Evolutionary conservation across 208 protist genomes (phyloP).

Genomic region (Trichomonas gallinae): DNA sequence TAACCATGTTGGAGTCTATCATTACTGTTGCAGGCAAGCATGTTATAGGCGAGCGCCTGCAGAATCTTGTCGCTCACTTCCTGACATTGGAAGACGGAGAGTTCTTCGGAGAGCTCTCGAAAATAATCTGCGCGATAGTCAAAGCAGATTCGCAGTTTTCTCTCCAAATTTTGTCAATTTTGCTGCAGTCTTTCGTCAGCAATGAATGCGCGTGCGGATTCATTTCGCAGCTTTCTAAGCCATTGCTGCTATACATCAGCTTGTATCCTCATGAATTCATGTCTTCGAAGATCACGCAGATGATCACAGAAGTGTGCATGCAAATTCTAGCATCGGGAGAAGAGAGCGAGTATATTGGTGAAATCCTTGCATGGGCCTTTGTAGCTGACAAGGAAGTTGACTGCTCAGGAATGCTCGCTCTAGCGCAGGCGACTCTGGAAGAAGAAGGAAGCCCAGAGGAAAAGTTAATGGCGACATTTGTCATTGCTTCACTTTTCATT

Average conservation of each 20-base stretch:
- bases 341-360: neutral
- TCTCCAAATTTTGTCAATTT: neutral
- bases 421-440: neutral
- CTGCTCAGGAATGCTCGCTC: neutral
- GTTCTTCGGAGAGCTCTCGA: neutral
- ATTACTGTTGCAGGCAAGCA: neutral
- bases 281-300: neutral
- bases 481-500: neutral
- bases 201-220: neutral
- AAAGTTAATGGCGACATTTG: neutral
- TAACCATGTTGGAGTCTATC: neutral
- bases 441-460: neutral
- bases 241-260: neutral
- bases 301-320: neutral
- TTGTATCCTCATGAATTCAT: neutral
- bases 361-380: neutral
- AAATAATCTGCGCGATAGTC: neutral
- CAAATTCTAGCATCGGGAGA: neutral
- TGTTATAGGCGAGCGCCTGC: constrained; percentile 26
- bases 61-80: constrained; percentile 21
- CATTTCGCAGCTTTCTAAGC: neutral
- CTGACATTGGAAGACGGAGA: neutral
- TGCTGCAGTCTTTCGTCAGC: neutral
- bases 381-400: neutral
- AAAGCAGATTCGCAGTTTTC: neutral